Percentiles rank a stretch among this genome's conserved stretches.
phyloP scores from a whole-genome alignment of 1,284 basidiomycete species.

The Tylopilus orsonianus region DNA sequence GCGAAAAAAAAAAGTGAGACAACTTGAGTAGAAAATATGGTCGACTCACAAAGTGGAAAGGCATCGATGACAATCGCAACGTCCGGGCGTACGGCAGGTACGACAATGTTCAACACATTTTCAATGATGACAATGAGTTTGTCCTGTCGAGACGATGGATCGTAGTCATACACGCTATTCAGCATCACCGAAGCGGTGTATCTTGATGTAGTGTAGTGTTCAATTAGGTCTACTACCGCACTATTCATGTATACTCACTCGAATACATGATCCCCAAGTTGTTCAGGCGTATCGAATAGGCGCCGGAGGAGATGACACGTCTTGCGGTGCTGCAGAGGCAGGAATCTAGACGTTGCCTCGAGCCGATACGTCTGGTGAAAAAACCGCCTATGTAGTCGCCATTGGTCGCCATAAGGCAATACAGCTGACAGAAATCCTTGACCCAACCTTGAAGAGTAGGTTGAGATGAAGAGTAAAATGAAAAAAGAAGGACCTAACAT shows the following conservation, averaged over 20 bases:
- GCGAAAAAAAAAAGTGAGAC: not conserved
- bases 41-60: constrained; percentile 5
- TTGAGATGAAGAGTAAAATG: not conserved
- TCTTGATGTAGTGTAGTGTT: not conserved
- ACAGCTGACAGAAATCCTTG: not conserved
- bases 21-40: not conserved
- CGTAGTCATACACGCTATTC: not conserved
- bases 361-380: not conserved
- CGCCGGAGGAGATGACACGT: not conserved
- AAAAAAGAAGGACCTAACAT: not conserved
- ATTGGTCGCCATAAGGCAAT: not conserved
- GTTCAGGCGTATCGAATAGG: not conserved
- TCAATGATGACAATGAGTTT: not conserved
- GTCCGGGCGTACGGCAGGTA: constrained; percentile 9
- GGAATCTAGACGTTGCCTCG: not conserved
- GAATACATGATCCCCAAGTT: constrained; percentile 8
- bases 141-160: not conserved
- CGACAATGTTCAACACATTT: not conserved
- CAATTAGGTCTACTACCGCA: not conserved
- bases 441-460: not conserved
- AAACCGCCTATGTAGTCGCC: not conserved
- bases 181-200: not conserved
- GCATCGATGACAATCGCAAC: not conserved
- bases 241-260: constrained; percentile 1
- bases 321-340: not conserved